Evolutionary conservation across 805 yeast species (phyloP), one percentile per base, ranked within the genome.

Genomic region (Pichia pseudocactophila): DNA sequence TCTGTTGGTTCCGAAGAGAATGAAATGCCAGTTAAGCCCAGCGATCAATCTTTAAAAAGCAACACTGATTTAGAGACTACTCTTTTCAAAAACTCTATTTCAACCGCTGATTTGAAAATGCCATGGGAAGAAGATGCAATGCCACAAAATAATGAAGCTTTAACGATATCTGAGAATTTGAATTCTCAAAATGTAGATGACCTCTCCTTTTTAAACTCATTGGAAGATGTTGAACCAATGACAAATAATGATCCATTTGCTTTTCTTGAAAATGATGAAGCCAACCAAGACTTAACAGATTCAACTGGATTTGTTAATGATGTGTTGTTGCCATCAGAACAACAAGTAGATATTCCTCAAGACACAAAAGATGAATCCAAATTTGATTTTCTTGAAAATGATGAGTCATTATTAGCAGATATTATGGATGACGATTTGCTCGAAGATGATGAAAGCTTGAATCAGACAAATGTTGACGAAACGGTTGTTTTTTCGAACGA

Each of bases 331-430:
- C 7, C 25, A 6, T 8, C 25, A 22, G 8, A 22, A 8, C 7
- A 22, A 8, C 5, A 22, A 6, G 15, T n/a, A 28, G 31, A 28
- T 4, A 4, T 13, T 4, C 5, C 11, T 7, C 4, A 12, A 28
- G 18, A 32, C 15, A 12, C 5, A 10, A 36, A 39, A 12, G 25
- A 11, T n/a, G 36, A 33, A 2, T 28, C 44, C 13, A 43, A 37
- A 19, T 37, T 68, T 34, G 62, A 64, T 8, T 66, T 68, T 41
- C 54, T 70, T 31, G 71, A 67, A 31, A 63, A 63, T 7, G 76
- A 70, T 42, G 76, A 71, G 26, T 50, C 69, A 2, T 51, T 71
- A 3, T 34, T 59, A 12, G 64, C 58, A 28, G 63, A 58, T 34
- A 41, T 60, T 10, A 49, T 61, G 43, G 75, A 68, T 43, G 73